Evolutionary conservation across 1,284 basidiomycete genomes (phyloP).

Genomic region (Phlebopus sp.): DNA sequence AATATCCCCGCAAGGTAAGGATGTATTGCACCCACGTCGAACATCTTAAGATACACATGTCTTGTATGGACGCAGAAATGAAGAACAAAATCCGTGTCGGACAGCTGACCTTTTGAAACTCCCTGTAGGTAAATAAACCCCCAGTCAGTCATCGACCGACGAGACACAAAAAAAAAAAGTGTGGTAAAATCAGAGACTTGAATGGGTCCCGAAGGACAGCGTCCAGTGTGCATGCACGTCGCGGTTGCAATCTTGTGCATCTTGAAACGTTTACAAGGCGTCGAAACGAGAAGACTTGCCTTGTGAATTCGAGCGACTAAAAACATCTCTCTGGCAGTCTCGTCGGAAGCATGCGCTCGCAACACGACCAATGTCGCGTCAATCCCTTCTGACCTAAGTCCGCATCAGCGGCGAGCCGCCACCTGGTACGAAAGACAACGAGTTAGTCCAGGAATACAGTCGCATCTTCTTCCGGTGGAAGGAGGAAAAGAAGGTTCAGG

Average conservation of each 20-base stretch:
- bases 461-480: background rate
- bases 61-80: no score
- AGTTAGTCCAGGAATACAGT: background rate
- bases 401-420: no score
- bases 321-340: background rate
- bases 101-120: background rate
- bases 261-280: conserved; percentile 23
- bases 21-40: background rate
- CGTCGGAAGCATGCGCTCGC: no score
- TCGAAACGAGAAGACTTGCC: conserved; percentile 20
- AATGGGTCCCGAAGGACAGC: conserved; percentile 69
- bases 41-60: no score
- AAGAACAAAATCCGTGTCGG: no score
- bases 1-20: background rate
- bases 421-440: background rate
- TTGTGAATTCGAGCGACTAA: background rate
- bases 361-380: no score
- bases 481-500: conserved; percentile 33
- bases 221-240: conserved; percentile 61
- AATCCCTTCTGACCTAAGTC: no score
- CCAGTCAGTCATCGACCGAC: no score
- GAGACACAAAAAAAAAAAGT: background rate
- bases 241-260: conserved; percentile 53
- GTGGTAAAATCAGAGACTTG: conserved; percentile 61
- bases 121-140: no score